These are phyloP conservation scores for Fraxinus excelsior DNA, from an alignment of 257 asterid genomes.

Conservation along the genomic window DNA sequence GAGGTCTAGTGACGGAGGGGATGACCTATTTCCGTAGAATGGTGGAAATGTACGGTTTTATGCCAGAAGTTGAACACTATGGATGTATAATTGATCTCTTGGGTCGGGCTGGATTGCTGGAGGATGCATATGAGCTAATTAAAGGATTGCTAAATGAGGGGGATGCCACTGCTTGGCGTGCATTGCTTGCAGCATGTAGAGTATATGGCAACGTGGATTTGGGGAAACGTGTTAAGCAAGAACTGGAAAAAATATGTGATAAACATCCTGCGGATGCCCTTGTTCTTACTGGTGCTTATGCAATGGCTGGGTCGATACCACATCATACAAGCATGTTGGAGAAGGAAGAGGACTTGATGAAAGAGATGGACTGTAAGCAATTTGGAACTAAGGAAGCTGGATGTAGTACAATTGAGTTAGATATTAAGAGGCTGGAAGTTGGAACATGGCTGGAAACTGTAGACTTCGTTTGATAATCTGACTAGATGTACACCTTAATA, in stretches of 20 bases:
- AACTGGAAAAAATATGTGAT: slow-evolving; percentile 37
- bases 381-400: slow-evolving; percentile 52
- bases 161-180: slow-evolving; percentile 67
- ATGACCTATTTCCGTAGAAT: slow-evolving; percentile 45
- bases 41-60: slow-evolving; percentile 47
- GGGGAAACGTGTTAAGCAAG: slow-evolving; percentile 48
- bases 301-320: slow-evolving; percentile 47
- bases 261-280: slow-evolving; percentile 56
- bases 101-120: slow-evolving; percentile 64
- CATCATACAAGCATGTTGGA: slow-evolving; percentile 21
- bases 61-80: slow-evolving; percentile 61
- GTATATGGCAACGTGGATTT: slow-evolving; percentile 53
- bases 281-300: slow-evolving; percentile 44
- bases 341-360: slow-evolving; percentile 21
- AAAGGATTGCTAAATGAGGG: slow-evolving; percentile 46
- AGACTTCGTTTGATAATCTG: background rate
- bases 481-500: background rate
- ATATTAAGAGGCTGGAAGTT: background rate
- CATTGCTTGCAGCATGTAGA: slow-evolving; percentile 65
- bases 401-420: slow-evolving; percentile 38
- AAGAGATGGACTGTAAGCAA: slow-evolving; percentile 26
- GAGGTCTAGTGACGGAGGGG: slow-evolving; percentile 58
- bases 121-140: slow-evolving; percentile 53
- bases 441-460: background rate
- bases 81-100: slow-evolving; percentile 64